phyloP scores from a whole-genome alignment of 768 basidiomycete species.

The Naganishia friedmannii region DNA sequence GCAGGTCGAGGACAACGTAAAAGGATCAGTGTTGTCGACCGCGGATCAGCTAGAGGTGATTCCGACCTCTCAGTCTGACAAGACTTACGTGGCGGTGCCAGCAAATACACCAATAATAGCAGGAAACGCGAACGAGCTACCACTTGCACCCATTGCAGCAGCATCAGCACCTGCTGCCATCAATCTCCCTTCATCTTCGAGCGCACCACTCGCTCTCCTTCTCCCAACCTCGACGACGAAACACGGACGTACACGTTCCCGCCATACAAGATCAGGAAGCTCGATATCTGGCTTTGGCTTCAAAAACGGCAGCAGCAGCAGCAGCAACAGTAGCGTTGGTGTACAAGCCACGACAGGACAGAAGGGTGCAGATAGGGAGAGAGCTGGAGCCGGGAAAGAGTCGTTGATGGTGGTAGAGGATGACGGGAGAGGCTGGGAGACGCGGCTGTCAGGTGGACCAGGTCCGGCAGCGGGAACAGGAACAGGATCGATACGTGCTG shows the following conservation, averaged over 20 bases:
- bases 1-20: not conserved
- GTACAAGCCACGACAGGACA: too few relatives aligned
- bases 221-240: not conserved
- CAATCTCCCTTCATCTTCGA: too few relatives aligned
- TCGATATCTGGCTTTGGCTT: not conserved
- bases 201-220: not conserved
- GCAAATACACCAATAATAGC: not conserved
- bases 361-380: too few relatives aligned
- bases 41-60: not conserved
- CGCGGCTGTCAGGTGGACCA: not conserved
- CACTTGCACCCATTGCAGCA: not conserved
- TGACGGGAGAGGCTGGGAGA: not conserved
- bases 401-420: not conserved
- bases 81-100: not conserved
- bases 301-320: too few relatives aligned
- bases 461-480: not conserved
- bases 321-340: too few relatives aligned
- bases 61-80: too few relatives aligned
- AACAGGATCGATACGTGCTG: slow-evolving; percentile 13
- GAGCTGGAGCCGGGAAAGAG: too few relatives aligned
- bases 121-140: not conserved
- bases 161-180: too few relatives aligned
- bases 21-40: not conserved
- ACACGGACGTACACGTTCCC: not conserved
- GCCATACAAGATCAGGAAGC: not conserved